A percentile compares a stretch with the other conserved stretches of the same genome.
phyloP scores from a whole-genome alignment of 2,329 filamentous ascomycete genomes.

The Parafenestella ontariensis region DNA sequence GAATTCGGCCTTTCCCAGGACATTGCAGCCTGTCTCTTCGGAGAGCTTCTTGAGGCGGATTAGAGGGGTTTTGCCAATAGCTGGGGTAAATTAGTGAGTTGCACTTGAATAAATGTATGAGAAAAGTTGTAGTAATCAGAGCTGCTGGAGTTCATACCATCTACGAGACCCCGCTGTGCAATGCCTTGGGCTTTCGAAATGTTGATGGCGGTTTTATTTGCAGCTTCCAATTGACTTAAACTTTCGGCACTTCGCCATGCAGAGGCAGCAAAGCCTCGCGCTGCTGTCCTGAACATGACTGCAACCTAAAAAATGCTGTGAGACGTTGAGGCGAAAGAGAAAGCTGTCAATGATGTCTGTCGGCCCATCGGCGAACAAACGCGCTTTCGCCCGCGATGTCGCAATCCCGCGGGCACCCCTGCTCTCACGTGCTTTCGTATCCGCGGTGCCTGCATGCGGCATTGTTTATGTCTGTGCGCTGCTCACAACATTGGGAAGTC shows the following conservation, averaged over 20 bases:
- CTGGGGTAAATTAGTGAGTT: slow-evolving; percentile 54
- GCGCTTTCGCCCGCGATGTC: slow-evolving; percentile 31
- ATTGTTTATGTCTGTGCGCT: neutral
- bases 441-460: too few species aligned
- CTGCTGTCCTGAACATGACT: slow-evolving; percentile 72
- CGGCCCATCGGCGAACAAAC: slow-evolving; percentile 24
- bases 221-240: slow-evolving; percentile 55
- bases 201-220: slow-evolving; percentile 68
- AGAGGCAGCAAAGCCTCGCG: slow-evolving; percentile 71
- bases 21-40: slow-evolving; percentile 87
- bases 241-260: slow-evolving; percentile 62
- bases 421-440: slow-evolving; percentile 20
- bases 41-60: slow-evolving; percentile 90
- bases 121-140: neutral
- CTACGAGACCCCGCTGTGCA: slow-evolving; percentile 75
- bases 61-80: slow-evolving; percentile 96
- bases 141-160: slow-evolving; percentile 65
- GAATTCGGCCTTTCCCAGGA: slow-evolving; percentile 97
- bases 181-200: slow-evolving; percentile 83
- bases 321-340: neutral
- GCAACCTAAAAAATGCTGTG: slow-evolving; percentile 1
- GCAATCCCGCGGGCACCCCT: too few species aligned
- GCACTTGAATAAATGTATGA: neutral
- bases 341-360: slow-evolving; percentile 18
- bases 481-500: neutral